Conservation (phyloP, 768 basidiomycete species). For the Erythrobasidium yunnanense region DNA sequence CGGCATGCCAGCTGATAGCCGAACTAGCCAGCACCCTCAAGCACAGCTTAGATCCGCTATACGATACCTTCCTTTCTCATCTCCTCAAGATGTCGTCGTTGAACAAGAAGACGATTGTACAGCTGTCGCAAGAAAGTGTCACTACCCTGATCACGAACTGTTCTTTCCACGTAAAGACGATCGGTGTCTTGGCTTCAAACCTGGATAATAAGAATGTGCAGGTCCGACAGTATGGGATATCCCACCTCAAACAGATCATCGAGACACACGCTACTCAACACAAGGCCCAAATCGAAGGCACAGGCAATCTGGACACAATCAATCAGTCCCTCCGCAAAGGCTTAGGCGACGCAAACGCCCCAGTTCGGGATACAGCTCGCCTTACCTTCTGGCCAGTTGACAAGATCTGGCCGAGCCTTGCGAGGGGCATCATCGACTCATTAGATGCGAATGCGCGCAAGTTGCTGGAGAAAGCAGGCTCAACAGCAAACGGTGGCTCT, state of each 20-base stretch:
- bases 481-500: conserved; percentile 10
- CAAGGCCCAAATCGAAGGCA: conserved; percentile 55
- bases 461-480: conserved; percentile 63
- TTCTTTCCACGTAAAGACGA: conserved; percentile 56
- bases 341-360: conserved; percentile 66
- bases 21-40: conserved; percentile 64
- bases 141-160: conserved; percentile 58
- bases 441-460: conserved; percentile 63
- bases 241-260: conserved; percentile 65
- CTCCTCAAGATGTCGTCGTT: conserved; percentile 75
- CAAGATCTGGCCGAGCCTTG: conserved; percentile 61
- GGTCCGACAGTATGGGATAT: conserved; percentile 51
- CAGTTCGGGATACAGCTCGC: conserved; percentile 63
- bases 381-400: conserved; percentile 70
- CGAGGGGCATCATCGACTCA: conserved; percentile 52
- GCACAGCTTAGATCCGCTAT: conserved; percentile 61
- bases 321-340: conserved; percentile 64
- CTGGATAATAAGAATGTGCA: conserved; percentile 73
- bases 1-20: conserved; percentile 63
- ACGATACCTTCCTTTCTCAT: conserved; percentile 63
- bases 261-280: conserved; percentile 59
- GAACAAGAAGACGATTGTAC: conserved; percentile 83
- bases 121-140: conserved; percentile 67
- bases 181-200: conserved; percentile 58
- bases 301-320: conserved; percentile 58